A percentile compares a stretch with the other conserved stretches of the same genome.
These are phyloP conservation scores for Phanerochaete sordida DNA, from an alignment of 768 basidiomycete genomes.

Conservation along the genomic window DNA sequence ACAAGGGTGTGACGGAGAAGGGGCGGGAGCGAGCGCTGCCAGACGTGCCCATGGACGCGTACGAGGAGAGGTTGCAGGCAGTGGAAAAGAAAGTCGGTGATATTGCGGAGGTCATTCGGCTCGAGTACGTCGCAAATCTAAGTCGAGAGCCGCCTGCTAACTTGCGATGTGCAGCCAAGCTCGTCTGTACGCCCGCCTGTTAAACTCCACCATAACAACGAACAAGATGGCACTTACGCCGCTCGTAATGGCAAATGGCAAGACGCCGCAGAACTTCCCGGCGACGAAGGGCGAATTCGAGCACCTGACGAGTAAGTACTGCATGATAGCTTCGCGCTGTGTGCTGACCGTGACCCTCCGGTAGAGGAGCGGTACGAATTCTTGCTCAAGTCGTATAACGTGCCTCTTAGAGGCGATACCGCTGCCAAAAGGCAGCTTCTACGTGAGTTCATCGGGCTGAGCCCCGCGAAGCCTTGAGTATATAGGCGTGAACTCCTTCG, in stretches of 20 bases:
- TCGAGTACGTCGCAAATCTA: conserved; percentile 28
- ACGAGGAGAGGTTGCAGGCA: conserved; percentile 25
- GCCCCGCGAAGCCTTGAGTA: conserved; percentile 13
- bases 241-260: conserved; percentile 30
- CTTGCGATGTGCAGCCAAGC: conserved; percentile 26
- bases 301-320: conserved; percentile 39
- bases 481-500: too few species aligned
- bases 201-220: conserved; percentile 30
- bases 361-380: conserved; percentile 41
- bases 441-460: conserved; percentile 35
- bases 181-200: conserved; percentile 33
- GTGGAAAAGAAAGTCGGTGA: conserved; percentile 35
- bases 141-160: neutral
- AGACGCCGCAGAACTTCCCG: conserved; percentile 34
- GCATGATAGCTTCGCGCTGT: neutral
- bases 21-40: conserved; percentile 4
- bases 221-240: conserved; percentile 31
- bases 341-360: neutral
- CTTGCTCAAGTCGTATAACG: conserved; percentile 32
- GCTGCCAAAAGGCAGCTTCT: conserved; percentile 35
- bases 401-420: conserved; percentile 36
- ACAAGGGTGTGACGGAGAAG: neutral
- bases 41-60: conserved; percentile 9
- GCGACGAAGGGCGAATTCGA: conserved; percentile 39
- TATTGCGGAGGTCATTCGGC: conserved; percentile 25